These are phyloP conservation scores for Mycena venus DNA, from an alignment of 768 basidiomycete genomes.

Conservation along the genomic window DNA sequence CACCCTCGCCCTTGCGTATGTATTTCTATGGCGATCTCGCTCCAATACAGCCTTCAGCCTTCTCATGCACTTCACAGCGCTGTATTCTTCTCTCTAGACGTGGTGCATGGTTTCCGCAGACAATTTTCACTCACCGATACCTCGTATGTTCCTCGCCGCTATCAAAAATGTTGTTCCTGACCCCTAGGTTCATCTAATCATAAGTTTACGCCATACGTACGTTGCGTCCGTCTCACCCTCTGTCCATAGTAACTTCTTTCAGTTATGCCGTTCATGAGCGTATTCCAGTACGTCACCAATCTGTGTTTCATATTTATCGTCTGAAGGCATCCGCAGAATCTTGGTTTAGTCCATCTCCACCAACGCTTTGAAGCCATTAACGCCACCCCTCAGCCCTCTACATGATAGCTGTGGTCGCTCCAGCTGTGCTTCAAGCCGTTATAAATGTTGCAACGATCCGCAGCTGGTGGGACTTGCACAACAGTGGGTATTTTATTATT, in stretches of 20 bases:
- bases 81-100: slow-evolving; percentile 72
- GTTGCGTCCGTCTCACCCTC: background rate
- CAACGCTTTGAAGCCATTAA: background rate
- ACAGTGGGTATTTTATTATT: slow-evolving; percentile 55
- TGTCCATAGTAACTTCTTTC: background rate
- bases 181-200: slow-evolving; percentile 54
- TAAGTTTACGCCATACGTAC: slow-evolving; percentile 40
- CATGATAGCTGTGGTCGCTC: slow-evolving; percentile 71
- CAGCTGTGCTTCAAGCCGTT: slow-evolving; percentile 75
- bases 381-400: slow-evolving; percentile 53
- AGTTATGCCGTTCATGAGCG: slow-evolving; percentile 84
- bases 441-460: slow-evolving; percentile 81
- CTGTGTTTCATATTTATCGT: slow-evolving; percentile 23
- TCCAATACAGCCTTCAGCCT: background rate
- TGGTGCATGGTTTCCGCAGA: slow-evolving; percentile 80
- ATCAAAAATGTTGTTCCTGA: slow-evolving; percentile 28
- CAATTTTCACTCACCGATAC: slow-evolving; percentile 85
- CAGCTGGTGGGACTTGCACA: slow-evolving; percentile 93
- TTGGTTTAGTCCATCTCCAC: slow-evolving; percentile 1
- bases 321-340: background rate
- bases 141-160: slow-evolving; percentile 64
- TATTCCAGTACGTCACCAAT: slow-evolving; percentile 68
- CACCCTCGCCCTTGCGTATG: slow-evolving; percentile 77
- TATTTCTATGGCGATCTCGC: slow-evolving; percentile 30
- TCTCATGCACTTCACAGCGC: slow-evolving; percentile 55